Conservation (phyloP, 2,329 filamentous ascomycete species). For the Lachnellula cervina region DNA sequence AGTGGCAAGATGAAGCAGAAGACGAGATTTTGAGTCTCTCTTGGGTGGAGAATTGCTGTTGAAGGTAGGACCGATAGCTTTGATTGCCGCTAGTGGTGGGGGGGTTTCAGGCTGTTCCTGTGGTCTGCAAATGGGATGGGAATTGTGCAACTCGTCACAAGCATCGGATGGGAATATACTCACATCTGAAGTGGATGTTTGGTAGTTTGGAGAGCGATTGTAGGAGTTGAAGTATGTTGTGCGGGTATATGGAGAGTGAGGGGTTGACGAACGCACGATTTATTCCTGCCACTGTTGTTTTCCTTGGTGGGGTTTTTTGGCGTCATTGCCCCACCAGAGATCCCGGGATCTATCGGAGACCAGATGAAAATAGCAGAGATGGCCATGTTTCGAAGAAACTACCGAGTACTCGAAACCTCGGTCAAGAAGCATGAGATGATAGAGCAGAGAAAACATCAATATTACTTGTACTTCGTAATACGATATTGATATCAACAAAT, state of each 20-base stretch:
- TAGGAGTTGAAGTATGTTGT: not conserved
- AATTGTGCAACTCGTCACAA: no score
- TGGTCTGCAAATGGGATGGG: not conserved
- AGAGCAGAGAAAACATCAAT: no score
- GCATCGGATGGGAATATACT: not conserved
- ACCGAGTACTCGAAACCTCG: no score
- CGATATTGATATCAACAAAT: not conserved
- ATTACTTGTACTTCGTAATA: no score
- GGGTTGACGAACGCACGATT: not conserved
- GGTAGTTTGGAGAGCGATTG: not conserved
- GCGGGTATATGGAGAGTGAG: not conserved
- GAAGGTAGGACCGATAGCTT: slow-evolving; percentile 19
- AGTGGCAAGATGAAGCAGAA: not conserved
- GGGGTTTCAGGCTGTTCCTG: not conserved
- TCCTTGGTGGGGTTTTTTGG: slow-evolving; percentile 1
- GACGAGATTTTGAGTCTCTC: not conserved
- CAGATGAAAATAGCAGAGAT: no score
- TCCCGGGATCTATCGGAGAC: no score
- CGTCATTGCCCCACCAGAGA: not conserved
- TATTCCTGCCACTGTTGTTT: not conserved
- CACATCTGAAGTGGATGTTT: not conserved
- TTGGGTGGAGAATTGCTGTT: slow-evolving; percentile 13
- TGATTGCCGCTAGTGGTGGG: slow-evolving; percentile 19
- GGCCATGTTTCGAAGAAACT: no score
- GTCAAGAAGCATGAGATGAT: no score